Conservation (phyloP, 129 eudicot species). For the Flaveria trinervia region DNA sequence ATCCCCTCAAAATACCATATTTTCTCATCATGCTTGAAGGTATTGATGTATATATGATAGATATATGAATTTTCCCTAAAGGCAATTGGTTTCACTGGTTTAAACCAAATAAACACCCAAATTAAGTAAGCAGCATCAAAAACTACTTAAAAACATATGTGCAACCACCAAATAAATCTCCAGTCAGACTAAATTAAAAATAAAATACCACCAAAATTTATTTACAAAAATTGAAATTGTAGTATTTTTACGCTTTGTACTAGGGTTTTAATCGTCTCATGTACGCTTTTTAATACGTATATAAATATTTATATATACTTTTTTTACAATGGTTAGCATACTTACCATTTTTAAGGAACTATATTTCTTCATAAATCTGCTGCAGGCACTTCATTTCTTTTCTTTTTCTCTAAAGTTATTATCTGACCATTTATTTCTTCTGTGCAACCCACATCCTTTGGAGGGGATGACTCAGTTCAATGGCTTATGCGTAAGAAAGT, state of each 20-base stretch:
- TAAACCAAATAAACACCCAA: not conserved
- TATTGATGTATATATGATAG: too few species aligned
- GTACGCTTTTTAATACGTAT: constrained; percentile 22
- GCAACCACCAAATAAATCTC: constrained; percentile 29
- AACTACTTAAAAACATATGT: not conserved
- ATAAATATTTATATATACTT: not conserved
- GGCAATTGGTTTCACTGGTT: too few species aligned
- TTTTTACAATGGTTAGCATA: constrained; percentile 35
- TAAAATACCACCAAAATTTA: constrained; percentile 24
- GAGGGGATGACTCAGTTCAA: constrained; percentile 43
- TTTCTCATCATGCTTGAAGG: too few species aligned
- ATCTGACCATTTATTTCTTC: constrained; percentile 42
- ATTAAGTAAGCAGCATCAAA: not conserved
- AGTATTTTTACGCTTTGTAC: constrained; percentile 34
- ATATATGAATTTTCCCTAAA: too few species aligned
- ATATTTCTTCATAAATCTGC: constrained; percentile 22
- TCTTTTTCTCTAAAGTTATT: constrained; percentile 27
- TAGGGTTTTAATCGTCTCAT: constrained; percentile 24
- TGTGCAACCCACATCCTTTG: constrained; percentile 63
- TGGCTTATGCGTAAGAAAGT: constrained; percentile 16
- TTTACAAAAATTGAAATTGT: constrained; percentile 35
- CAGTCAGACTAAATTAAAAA: constrained; percentile 20
- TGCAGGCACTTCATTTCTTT: constrained; percentile 10
- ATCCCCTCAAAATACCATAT: too few species aligned
- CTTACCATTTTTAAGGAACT: constrained; percentile 13